These are phyloP conservation scores for Yarrowia yakushimensis DNA, from an alignment of 805 yeast species.

Conservation along the genomic window DNA sequence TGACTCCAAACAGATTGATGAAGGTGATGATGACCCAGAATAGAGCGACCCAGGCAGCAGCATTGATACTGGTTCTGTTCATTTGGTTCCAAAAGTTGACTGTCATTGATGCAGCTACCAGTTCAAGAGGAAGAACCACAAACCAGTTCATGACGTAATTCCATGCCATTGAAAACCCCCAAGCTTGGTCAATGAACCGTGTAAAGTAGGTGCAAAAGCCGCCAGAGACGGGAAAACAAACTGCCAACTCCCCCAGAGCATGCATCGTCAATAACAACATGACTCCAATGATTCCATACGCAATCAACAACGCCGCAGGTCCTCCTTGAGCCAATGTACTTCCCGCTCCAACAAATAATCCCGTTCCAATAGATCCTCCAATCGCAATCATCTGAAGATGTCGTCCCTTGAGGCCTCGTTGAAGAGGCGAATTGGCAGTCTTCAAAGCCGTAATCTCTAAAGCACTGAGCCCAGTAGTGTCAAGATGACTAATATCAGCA, in stretches of 20 bases:
- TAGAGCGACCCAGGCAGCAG: constrained; percentile 55
- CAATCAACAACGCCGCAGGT: constrained; percentile 56
- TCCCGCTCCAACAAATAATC: constrained; percentile 55
- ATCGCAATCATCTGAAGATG: constrained; percentile 38
- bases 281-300: constrained; percentile 57
- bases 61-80: constrained; percentile 53
- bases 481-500: constrained; percentile 41
- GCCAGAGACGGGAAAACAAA: constrained; percentile 56
- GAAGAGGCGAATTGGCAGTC: constrained; percentile 55
- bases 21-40: constrained; percentile 48
- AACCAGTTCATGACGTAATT: constrained; percentile 61
- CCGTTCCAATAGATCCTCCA: constrained; percentile 65
- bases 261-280: constrained; percentile 63
- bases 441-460: constrained; percentile 40
- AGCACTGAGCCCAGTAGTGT: constrained; percentile 35
- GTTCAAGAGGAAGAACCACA: constrained; percentile 32
- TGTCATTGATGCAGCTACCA: constrained; percentile 56
- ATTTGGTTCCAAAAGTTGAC: constrained; percentile 50
- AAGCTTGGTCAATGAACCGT: constrained; percentile 56
- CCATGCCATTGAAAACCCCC: constrained; percentile 69
- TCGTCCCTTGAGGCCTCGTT: constrained; percentile 41
- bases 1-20: constrained; percentile 55
- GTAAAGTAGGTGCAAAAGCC: constrained; percentile 55
- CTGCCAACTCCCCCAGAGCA: constrained; percentile 69
- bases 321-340: constrained; percentile 47